A percentile compares a stretch with the other conserved stretches of the same genome.
phyloP scores from a whole-genome alignment of 2,329 filamentous ascomycete species.

The Fusarium coicis region DNA sequence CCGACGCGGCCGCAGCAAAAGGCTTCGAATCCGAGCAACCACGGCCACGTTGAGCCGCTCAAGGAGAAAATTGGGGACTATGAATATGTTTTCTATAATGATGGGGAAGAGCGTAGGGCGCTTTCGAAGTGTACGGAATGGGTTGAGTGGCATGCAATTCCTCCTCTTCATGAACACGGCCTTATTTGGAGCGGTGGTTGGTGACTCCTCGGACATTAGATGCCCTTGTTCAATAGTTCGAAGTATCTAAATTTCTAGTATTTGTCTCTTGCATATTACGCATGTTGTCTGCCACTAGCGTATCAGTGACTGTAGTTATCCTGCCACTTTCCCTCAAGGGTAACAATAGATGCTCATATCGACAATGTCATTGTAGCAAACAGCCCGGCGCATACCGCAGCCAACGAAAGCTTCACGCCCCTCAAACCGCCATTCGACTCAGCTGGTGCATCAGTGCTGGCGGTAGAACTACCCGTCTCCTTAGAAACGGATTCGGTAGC shows the following conservation, averaged over 20 bases:
- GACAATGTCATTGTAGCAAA: neutral
- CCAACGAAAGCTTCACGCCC: accelerated
- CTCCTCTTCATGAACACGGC: neutral
- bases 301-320: accelerated
- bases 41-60: neutral
- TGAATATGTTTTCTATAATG: neutral
- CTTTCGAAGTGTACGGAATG: conserved; percentile 4
- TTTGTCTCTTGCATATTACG: accelerated
- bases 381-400: neutral
- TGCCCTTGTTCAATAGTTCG: neutral
- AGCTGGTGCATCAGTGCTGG: accelerated
- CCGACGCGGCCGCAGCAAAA: neutral
- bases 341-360: accelerated
- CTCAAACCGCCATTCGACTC: neutral
- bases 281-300: accelerated
- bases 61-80: accelerated
- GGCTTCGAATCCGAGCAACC: neutral
- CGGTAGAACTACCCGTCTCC: neutral
- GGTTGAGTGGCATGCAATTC: neutral
- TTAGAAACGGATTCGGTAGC: too few species aligned
- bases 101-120: neutral
- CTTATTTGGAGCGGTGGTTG: neutral
- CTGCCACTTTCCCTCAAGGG: accelerated
- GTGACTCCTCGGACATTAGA: neutral
- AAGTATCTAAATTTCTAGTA: too few species aligned